Evolutionary conservation across 2,329 filamentous ascomycete species (phyloP), one percentile per base, ranked within the genome.

Genomic region (Ophiostoma piceae): DNA sequence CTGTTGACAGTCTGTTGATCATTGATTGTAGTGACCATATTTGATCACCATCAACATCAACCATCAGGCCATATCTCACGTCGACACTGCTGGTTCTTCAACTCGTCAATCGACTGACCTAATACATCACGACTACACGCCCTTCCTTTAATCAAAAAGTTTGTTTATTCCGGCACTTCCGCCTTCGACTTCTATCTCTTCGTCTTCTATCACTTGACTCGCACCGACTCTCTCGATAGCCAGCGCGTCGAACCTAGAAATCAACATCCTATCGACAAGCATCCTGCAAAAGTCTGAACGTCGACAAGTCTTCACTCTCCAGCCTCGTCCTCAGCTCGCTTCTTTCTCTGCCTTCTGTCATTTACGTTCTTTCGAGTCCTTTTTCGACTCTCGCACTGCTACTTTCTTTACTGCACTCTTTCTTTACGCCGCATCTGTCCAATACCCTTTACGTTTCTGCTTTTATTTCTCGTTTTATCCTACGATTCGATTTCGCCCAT

Each of bases 1-100:
- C 65, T 54, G 39, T 70, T 65, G 69, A 67, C 69, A 67, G 26
- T 67, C 35, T 41, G 29, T 65, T 41, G 62, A 65, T 19, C 29
- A n/a, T 65, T 5, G 35, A 41, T 39, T 35, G 8, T 22, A n/a
- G 9, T 22, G n/a, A 39, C n/a, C 16, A 32, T 32, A 7, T 39
- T n/a, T 29, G 26, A 64, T 64, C 60, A 8, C 29, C 32, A 14
- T 35, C 35, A 35, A 35, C 8, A 35, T 5, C 35, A 14, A 26
- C n/a, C 2, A 54, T n/a, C 8, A 57, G 8, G 26, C 8, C n/a
- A 26, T 22, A 8, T 26, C 39, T 41, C 39, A 22, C 6, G 32
- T 65, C 35, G 62, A 65, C 35, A 65, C 32, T 39, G 62, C 19
- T 39, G 32, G 32, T 39, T 39, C 16, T 39, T 65, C 35, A 65